Evolutionary conservation across 441 rosid species (phyloP).

Genomic region (Croton setiger): DNA sequence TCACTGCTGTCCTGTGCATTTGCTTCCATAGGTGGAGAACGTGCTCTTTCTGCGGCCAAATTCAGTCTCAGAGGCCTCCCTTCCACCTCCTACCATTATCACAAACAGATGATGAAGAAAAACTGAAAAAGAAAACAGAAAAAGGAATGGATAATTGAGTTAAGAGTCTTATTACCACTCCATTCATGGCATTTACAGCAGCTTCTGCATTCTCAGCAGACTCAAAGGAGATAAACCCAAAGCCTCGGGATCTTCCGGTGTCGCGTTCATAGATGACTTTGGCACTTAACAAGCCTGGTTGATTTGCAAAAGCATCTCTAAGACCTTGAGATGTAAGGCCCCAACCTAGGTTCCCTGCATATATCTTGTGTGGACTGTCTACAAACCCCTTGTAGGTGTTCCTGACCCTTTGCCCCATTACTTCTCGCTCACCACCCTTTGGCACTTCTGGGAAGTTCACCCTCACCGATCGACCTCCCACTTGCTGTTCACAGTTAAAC

Average conservation of each 20-base stretch:
- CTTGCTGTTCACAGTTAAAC: conserved; percentile 44
- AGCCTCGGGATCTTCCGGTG: conserved; percentile 79
- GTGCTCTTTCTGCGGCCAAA: conserved; percentile 54
- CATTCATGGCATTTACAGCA: conserved; percentile 55
- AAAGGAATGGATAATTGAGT: conserved; percentile 14
- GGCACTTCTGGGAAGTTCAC: conserved; percentile 95
- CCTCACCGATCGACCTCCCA: conserved; percentile 72
- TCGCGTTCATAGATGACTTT: conserved; percentile 68
- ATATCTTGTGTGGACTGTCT: conserved; percentile 80
- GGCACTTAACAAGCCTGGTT: conserved; percentile 73
- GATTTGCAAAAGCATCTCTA: conserved; percentile 61
- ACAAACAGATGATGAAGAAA: conserved; percentile 7
- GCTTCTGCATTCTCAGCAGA: conserved; percentile 49
- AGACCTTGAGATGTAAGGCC: conserved; percentile 64
- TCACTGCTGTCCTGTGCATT: conserved; percentile 35
- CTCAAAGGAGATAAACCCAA: conserved; percentile 75
- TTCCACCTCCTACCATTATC: conserved; percentile 64
- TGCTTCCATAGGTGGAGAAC: conserved; percentile 26
- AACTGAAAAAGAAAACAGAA: conserved; percentile 11
- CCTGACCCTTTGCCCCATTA: conserved; percentile 53
- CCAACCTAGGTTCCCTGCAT: conserved; percentile 94
- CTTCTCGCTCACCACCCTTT: conserved; percentile 77
- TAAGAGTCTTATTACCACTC: conserved; percentile 45
- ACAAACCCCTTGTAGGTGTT: conserved; percentile 45
- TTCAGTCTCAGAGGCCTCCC: conserved; percentile 84